Evolutionary conservation across 805 yeast species (phyloP), one percentile per base, ranked within the genome.

Genomic region (Spathaspora gorwiae): DNA sequence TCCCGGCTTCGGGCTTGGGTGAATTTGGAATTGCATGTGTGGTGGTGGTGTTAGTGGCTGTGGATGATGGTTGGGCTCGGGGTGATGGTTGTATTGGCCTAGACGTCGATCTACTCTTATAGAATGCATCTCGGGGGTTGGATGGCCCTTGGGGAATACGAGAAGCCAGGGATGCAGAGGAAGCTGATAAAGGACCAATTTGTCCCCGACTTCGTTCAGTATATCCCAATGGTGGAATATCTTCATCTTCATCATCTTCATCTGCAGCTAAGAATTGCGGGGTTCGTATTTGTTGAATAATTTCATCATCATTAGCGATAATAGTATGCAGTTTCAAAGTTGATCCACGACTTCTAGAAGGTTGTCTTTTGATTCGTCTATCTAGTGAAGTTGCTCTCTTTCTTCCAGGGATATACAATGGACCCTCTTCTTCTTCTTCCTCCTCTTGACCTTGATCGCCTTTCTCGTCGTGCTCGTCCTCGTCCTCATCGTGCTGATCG

Each of bases 251-350:
- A 35, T 47, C 43, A 11, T 49, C 55, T 29, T 60, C 65, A 27
- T 59, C 66, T 1, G 46, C 55, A 1, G 65, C 64, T 31, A 61
- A 48, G 43, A 70, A 66, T 34, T 61, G 60, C 0, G 72, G 72
- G 0, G 70, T 61, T 38, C 55, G 52, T 55, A 69, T 54, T 12
- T 62, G 70, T 27, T 65, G 62, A 31, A 63, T 60, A 13, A 68
- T 62, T 15, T 63, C 70, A 41, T 64, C 70, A 37, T 61, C 59
- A 45, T 66, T 66, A 1, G 72, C 59, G 14, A 68, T 61, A 35
- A 70, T 60, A 1, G 72, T 62, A 7, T 72, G 71, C 0, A 72
- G 60, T 31, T 39, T 36, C 40, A 7, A 30, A 24, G 30, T 26
- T 19, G 35, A 19, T 24, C 14, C 41, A 7, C 41, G 41, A 11